Percentiles rank a stretch among this genome's conserved stretches.
These are phyloP conservation scores for Pyrenophora seminiperda DNA, from an alignment of 2,329 filamentous ascomycete species.

Conservation along the genomic window DNA sequence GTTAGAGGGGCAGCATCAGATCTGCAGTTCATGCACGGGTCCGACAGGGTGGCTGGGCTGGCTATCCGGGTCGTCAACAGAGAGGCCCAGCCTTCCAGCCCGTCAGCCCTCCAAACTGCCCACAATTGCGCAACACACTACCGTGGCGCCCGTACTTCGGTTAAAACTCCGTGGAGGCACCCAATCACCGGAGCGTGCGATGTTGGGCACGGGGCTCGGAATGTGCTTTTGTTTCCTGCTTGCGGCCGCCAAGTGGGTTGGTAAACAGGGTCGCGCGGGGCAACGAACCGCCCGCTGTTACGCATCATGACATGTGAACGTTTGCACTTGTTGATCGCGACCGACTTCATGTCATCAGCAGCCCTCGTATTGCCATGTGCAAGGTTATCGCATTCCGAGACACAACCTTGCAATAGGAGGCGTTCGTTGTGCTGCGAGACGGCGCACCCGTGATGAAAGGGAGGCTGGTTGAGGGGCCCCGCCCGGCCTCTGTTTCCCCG, in stretches of 20 bases:
- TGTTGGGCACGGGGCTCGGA: neutral
- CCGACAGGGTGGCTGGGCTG: slow-evolving; percentile 38
- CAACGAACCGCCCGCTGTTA: slow-evolving; percentile 1
- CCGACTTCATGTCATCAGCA: no score
- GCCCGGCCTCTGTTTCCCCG: neutral
- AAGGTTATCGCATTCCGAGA: no score
- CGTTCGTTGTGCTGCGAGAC: neutral
- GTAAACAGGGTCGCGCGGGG: slow-evolving; percentile 16
- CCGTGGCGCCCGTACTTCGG: slow-evolving; percentile 16
- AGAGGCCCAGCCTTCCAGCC: slow-evolving; percentile 35
- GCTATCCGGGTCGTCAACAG: slow-evolving; percentile 44
- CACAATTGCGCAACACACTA: slow-evolving; percentile 29
- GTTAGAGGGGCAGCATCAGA: slow-evolving; percentile 30
- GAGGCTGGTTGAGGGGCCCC: slow-evolving; percentile 2
- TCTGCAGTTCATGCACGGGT: slow-evolving; percentile 42
- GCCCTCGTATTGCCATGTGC: no score
- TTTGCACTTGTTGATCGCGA: no score
- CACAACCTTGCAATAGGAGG: no score
- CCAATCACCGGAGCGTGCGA: slow-evolving; percentile 13
- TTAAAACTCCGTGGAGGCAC: slow-evolving; percentile 16
- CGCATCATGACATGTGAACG: slow-evolving; percentile 4
- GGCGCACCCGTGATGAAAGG: neutral
- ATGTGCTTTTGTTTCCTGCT: slow-evolving; percentile 3
- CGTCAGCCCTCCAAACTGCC: no score
- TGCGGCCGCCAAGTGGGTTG: neutral